Evolutionary conservation across 345 rosid genomes (phyloP).

Genomic region (Jatropha curcas): DNA sequence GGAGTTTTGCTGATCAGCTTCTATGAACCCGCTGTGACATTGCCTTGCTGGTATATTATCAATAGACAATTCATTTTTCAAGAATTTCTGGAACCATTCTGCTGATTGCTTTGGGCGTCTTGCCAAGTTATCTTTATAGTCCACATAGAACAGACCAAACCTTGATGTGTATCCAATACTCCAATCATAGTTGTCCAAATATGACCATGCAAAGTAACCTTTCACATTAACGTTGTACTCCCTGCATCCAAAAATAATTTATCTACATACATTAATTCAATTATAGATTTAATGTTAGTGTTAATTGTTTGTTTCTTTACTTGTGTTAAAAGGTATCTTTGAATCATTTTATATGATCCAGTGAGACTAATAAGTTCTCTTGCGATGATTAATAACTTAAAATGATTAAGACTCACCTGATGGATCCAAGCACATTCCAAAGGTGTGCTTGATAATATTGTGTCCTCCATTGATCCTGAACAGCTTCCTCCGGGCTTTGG

Average conservation of each 20-base stretch:
- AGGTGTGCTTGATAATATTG: conserved; percentile 4
- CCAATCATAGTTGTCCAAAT: not conserved
- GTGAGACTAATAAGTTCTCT: no score
- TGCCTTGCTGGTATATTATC: no score
- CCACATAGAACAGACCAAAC: not conserved
- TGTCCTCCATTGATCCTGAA: not conserved
- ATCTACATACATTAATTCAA: no score
- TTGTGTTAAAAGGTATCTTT: no score
- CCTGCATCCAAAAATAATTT: no score
- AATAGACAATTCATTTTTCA: no score
- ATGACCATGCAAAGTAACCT: conserved; percentile 5
- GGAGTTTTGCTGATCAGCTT: no score
- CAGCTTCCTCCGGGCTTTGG: not conserved
- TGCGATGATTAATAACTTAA: no score
- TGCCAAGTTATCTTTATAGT: not conserved
- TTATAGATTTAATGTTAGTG: no score
- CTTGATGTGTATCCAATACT: not conserved
- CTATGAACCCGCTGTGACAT: no score
- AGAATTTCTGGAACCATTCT: not conserved
- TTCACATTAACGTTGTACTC: not conserved
- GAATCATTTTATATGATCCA: no score
- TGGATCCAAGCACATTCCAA: not conserved
- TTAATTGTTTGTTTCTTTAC: no score
- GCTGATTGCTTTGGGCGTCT: not conserved
- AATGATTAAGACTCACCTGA: conserved; percentile 2